Evolutionary conservation across 352 stramenopile species (phyloP).

Genomic region (Phytophthora brassicae): DNA sequence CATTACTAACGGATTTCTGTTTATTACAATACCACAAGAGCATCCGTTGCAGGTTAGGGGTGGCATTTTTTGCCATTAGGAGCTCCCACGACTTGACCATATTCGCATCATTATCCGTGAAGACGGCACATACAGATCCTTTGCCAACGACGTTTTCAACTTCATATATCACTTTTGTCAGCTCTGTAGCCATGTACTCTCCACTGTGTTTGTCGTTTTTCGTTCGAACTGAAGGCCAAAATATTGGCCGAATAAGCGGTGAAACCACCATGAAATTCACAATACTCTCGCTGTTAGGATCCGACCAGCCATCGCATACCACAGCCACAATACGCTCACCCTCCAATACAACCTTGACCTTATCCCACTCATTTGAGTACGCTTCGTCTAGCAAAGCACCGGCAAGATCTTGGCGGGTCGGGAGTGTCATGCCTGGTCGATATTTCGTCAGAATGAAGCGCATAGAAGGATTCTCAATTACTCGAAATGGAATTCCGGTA

Average conservation of each 20-base stretch:
- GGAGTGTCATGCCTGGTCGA: background rate
- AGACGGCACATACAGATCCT: background rate
- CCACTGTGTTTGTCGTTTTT: constrained; percentile 10
- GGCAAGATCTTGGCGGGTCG: background rate
- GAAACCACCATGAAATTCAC: constrained; percentile 10
- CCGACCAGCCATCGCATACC: constrained; percentile 15
- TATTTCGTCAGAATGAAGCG: background rate
- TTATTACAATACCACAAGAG: no score
- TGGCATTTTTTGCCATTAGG: background rate
- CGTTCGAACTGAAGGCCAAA: constrained; percentile 9
- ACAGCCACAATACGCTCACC: background rate
- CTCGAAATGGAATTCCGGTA: constrained; percentile 1
- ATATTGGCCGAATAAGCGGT: constrained; percentile 10
- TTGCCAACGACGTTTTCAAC: background rate
- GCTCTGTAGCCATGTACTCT: background rate
- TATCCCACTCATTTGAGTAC: background rate
- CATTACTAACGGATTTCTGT: no score
- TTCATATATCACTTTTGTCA: constrained; percentile 2
- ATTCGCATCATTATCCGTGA: constrained; percentile 10
- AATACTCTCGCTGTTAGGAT: constrained; percentile 22
- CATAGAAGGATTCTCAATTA: background rate
- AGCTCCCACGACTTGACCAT: constrained; percentile 8
- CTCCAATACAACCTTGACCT: background rate
- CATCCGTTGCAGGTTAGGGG: constrained; percentile 1
- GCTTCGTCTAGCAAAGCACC: background rate